These are phyloP conservation scores for Musa troglodytarum DNA, from an alignment of 176 grass and related monocot species.

Conservation along the genomic window DNA sequence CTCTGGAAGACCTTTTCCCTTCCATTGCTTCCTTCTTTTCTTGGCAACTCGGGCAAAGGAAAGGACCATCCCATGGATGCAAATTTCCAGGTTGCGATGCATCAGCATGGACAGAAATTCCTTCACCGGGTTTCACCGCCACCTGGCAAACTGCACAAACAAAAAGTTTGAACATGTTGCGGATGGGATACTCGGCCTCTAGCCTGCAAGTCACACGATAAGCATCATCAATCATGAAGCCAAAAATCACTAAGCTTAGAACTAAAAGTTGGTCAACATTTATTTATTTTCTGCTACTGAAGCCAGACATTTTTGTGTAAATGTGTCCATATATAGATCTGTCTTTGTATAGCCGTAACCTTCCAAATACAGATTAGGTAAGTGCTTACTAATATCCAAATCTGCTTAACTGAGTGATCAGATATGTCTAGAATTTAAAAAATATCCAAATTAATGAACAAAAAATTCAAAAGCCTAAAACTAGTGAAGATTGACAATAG, in stretches of 20 bases:
- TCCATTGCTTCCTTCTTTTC: slow-evolving; percentile 92
- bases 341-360: no score
- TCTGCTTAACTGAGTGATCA: background rate
- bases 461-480: no score
- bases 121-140: slow-evolving; percentile 47
- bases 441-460: background rate
- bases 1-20: slow-evolving; percentile 49
- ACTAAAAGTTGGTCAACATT: background rate
- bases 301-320: no score
- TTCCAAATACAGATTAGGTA: background rate
- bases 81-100: slow-evolving; percentile 49
- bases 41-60: slow-evolving; percentile 73
- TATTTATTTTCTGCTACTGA: background rate
- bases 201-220: slow-evolving; percentile 44
- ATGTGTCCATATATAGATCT: no score
- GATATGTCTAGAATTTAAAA: background rate
- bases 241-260: background rate
- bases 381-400: background rate
- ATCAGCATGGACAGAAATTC: slow-evolving; percentile 60
- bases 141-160: slow-evolving; percentile 71
- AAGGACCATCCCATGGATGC: slow-evolving; percentile 75
- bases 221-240: slow-evolving; percentile 15
- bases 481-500: no score
- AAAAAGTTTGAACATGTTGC: slow-evolving; percentile 64
- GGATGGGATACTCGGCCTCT: slow-evolving; percentile 55